Evolutionary conservation across 768 basidiomycete genomes (phyloP).

Genomic region (Guyanaporus albipodus): DNA sequence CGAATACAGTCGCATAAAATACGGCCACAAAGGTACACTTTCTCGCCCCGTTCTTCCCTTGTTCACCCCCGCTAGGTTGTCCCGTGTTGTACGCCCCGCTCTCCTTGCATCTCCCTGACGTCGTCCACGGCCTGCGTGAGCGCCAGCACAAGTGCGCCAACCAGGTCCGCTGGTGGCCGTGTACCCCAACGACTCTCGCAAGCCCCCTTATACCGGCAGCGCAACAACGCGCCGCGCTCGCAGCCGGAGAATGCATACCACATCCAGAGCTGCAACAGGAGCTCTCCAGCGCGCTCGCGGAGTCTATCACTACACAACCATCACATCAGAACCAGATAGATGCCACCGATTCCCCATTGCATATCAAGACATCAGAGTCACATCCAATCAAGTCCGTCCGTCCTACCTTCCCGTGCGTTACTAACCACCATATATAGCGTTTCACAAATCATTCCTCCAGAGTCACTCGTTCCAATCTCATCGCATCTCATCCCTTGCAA

Average conservation of each 20-base stretch:
- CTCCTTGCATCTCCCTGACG: constrained; percentile 57
- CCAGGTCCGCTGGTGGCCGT: constrained; percentile 49
- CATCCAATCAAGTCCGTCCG: constrained; percentile 80
- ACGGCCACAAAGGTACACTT: constrained; percentile 42
- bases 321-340: constrained; percentile 3
- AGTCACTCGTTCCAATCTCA: constrained; percentile 42
- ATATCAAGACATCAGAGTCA: constrained; percentile 66
- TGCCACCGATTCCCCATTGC: neutral
- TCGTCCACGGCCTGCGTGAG: constrained; percentile 48
- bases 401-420: neutral
- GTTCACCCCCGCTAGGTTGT: constrained; percentile 39
- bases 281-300: constrained; percentile 51
- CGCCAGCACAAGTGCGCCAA: constrained; percentile 44
- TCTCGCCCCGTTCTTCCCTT: neutral
- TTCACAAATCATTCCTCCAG: constrained; percentile 53
- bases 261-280: constrained; percentile 41
- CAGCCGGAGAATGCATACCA: constrained; percentile 9
- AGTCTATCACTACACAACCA: constrained; percentile 29
- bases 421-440: constrained; percentile 34
- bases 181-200: constrained; percentile 4
- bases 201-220: constrained; percentile 18
- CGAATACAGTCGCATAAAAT: constrained; percentile 68
- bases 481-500: constrained; percentile 28
- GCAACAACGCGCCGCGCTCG: constrained; percentile 24
- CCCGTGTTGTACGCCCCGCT: constrained; percentile 59